Percentiles rank a stretch among this genome's conserved stretches.
These are phyloP conservation scores for Aspergillus olivimuriae DNA, from an alignment of 495 filamentous ascomycete genomes.

Conservation along the genomic window DNA sequence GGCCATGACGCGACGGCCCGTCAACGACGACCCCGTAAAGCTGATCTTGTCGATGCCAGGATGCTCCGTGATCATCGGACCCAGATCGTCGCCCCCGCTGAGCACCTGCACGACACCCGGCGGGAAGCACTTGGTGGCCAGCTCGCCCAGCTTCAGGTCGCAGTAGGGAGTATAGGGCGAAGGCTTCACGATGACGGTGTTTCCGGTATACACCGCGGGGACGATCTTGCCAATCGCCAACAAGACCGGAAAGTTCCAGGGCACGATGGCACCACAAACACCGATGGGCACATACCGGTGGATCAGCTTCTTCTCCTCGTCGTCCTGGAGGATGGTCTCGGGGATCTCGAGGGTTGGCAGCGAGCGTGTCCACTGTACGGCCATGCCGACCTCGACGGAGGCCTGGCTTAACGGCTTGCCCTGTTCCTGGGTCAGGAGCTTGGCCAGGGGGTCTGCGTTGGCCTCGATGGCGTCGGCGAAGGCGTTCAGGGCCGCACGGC, in stretches of 20 bases:
- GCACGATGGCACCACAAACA: constrained; percentile 53
- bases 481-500: constrained; percentile 48
- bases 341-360: constrained; percentile 19
- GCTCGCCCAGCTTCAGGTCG: constrained; percentile 56
- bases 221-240: constrained; percentile 53
- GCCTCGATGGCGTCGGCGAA: constrained; percentile 43
- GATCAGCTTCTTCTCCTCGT: constrained; percentile 38
- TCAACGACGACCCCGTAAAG: constrained; percentile 61
- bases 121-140: constrained; percentile 54
- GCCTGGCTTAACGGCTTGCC: constrained; percentile 46
- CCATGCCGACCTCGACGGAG: constrained; percentile 20
- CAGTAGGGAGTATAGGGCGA: constrained; percentile 65
- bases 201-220: constrained; percentile 52
- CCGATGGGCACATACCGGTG: constrained; percentile 52
- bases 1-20: constrained; percentile 59
- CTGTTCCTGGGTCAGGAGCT: constrained; percentile 48
- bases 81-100: constrained; percentile 60
- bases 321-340: constrained; percentile 38
- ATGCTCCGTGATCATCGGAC: constrained; percentile 52
- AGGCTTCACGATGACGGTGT: constrained; percentile 54
- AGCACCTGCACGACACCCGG: constrained; percentile 62
- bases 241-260: constrained; percentile 56
- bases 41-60: constrained; percentile 59
- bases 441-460: constrained; percentile 39
- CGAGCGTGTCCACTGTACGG: constrained; percentile 16